Evolutionary conservation across 257 asterid genomes (phyloP), one percentile per base, ranked within the genome.

Genomic region (Fraxinus excelsior): DNA sequence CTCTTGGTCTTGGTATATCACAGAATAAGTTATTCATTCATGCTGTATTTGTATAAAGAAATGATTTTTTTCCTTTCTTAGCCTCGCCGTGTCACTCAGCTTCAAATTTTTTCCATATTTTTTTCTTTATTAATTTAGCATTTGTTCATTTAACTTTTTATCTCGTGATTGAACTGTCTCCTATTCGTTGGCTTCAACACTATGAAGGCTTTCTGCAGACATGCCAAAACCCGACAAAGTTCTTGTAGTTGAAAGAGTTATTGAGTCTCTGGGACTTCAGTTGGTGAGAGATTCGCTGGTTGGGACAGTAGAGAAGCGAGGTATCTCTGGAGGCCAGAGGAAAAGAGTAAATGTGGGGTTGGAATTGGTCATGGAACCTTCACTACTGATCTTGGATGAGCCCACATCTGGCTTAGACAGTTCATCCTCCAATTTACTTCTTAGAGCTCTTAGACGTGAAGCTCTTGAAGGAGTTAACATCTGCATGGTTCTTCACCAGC

Each of bases 401-500:
- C 98, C 98, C 65, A 94, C 98, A 40, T 92, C 98, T 66, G 98
- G 98, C 74, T 85, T 94, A 79, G 98, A 94, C 83, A 94, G 98
- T 84, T 82, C 98, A 68, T 94, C 98, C 70, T 94, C 98, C 85
- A 86, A 86, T 79, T 88, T 94, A 87, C 98, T 94, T 80, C 89
- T 94, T 80, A 90, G 79, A 85, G 98, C 98, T 81, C 98, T 94
- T 79, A 84, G 93, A 77, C 97, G 98, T 29, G 98, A 94, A 87
- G 94, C 98, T 85, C 93, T 92, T 79, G 97, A 92, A 90, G 98
- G 98, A 51, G 98, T 94, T 76, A 94, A 90, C 80, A 86, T 94
- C 74, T 92, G 97, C 87, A 94, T 94, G 98, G 98, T 94, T 72
- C 91, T 94, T 88, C 98, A 94, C 88, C 98, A 94, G 82, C 98